Conservation (phyloP, 495 filamentous ascomycete genomes). For the Glutinoglossum americanum region DNA sequence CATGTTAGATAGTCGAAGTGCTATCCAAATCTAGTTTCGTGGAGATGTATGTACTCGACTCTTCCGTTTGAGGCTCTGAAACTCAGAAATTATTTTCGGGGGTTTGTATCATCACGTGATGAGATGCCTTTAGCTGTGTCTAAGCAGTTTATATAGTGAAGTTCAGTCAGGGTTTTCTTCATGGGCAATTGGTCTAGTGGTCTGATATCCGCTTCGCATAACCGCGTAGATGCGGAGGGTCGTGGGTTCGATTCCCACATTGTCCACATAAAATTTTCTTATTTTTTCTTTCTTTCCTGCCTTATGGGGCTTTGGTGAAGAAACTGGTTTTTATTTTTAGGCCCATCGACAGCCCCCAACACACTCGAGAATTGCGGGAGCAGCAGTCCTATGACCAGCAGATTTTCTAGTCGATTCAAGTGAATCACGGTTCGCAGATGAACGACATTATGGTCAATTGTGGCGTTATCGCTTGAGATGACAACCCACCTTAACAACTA, state of each 20-base stretch:
- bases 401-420: too few relatives aligned
- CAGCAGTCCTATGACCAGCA: too few relatives aligned
- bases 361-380: too few relatives aligned
- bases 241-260: conserved; percentile 19
- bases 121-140: not conserved
- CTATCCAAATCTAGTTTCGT: not conserved
- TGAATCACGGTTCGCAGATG: too few relatives aligned
- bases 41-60: not conserved
- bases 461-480: too few relatives aligned
- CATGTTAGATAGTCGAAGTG: not conserved
- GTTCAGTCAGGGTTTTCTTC: not conserved
- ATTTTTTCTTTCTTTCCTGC: too few relatives aligned
- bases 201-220: conserved; percentile 19
- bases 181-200: conserved; percentile 13
- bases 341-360: too few relatives aligned
- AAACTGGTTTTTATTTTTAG: too few relatives aligned
- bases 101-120: not conserved
- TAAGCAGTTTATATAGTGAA: not conserved
- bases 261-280: conserved; percentile 7
- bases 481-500: not conserved
- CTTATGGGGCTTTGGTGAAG: too few relatives aligned
- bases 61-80: too few relatives aligned
- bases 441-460: too few relatives aligned
- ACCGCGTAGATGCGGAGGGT: conserved; percentile 12
- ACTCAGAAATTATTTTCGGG: not conserved